phyloP scores from a whole-genome alignment of 2,329 filamentous ascomycete species.

The Botrytis medusae region DNA sequence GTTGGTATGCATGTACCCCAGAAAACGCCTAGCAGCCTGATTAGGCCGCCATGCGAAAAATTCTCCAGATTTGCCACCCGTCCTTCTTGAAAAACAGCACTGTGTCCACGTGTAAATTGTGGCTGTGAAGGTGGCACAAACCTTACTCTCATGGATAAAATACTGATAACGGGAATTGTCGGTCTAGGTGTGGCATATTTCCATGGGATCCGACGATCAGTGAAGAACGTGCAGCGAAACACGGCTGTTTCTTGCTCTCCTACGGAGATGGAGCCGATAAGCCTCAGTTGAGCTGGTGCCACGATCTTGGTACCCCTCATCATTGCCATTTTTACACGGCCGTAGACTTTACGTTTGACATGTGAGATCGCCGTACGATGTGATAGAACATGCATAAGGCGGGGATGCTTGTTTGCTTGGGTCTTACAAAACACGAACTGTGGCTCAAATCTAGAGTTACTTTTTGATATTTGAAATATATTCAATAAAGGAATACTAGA shows the following conservation, averaged over 20 bases:
- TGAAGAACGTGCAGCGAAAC: not conserved
- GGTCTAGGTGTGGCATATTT: not conserved
- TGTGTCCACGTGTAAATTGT: not conserved
- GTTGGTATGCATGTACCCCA: not conserved
- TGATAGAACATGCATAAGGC: constrained; percentile 2
- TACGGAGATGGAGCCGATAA: not conserved
- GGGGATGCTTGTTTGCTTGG: too few species aligned
- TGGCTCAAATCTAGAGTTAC: not conserved
- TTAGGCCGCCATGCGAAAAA: not conserved
- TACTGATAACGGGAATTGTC: not conserved
- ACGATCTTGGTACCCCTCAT: not conserved
- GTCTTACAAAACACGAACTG: not conserved
- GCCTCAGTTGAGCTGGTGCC: not conserved
- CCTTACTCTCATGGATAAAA: not conserved
- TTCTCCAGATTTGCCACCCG: not conserved
- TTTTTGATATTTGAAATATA: not conserved
- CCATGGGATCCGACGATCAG: not conserved
- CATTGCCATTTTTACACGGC: not conserved
- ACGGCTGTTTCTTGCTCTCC: not conserved
- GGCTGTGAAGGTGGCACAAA: not conserved
- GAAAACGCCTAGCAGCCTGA: not conserved
- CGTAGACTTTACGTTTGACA: not conserved
- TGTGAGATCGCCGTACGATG: not conserved
- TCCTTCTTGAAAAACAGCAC: not conserved
- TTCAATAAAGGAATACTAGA: not conserved